These are phyloP conservation scores for Anaeramoeba ignava DNA, from an alignment of 78 protist species.

Conservation along the genomic window DNA sequence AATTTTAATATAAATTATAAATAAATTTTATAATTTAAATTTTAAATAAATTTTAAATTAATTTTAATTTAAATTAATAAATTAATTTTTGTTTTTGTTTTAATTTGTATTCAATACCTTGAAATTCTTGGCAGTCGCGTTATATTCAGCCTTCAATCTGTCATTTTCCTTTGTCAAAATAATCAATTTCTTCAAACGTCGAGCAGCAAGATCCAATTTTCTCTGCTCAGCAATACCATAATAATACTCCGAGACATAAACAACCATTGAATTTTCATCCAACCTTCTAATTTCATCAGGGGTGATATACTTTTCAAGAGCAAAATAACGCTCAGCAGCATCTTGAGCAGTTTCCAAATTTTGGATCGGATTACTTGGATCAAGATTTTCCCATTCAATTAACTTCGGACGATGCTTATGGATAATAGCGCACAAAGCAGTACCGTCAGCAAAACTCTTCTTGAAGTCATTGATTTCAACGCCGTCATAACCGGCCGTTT, in stretches of 20 bases:
- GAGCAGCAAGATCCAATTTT: too few relatives aligned
- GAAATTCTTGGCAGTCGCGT: too few relatives aligned
- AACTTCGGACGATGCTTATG: background rate
- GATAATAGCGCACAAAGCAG: background rate
- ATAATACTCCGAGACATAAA: background rate
- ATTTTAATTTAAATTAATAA: too few relatives aligned
- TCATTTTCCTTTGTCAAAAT: too few relatives aligned
- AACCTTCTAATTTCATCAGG: background rate
- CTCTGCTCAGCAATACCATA: background rate
- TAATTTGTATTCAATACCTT: too few relatives aligned
- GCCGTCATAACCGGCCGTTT: background rate
- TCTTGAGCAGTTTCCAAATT: background rate
- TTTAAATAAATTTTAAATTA: too few relatives aligned
- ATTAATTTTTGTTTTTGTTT: too few relatives aligned
- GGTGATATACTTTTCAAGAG: background rate
- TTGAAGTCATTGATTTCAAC: slow-evolving; percentile 3
- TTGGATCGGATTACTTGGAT: background rate
- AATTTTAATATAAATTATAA: too few relatives aligned
- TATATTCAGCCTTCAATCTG: too few relatives aligned
- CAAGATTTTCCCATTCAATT: background rate
- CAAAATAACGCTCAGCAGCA: background rate
- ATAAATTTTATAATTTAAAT: too few relatives aligned
- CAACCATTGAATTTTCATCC: background rate
- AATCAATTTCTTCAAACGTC: too few relatives aligned
- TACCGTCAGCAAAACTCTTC: background rate